phyloP scores from a whole-genome alignment of 768 basidiomycete species.

The Kwoniella sp. region DNA sequence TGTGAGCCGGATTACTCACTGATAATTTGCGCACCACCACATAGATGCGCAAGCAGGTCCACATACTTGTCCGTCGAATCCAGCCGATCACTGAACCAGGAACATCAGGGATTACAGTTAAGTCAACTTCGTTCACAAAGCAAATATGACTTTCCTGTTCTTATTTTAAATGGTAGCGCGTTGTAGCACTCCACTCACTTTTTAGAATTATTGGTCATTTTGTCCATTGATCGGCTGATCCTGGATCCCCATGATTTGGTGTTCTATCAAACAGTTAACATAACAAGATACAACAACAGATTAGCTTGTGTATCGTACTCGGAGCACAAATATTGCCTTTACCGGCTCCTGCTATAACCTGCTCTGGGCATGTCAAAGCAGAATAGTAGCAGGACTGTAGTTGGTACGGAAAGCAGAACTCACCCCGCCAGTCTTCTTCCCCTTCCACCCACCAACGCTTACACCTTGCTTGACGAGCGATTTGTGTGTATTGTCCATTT shows the following conservation, averaged over 20 bases:
- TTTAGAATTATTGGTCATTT: slow-evolving; percentile 36
- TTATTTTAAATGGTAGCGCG: too few relatives aligned
- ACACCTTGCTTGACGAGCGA: slow-evolving; percentile 36
- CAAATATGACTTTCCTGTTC: too few relatives aligned
- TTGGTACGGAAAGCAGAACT: too few relatives aligned
- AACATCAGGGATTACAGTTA: neutral
- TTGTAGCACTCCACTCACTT: too few relatives aligned
- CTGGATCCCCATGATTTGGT: slow-evolving; percentile 30
- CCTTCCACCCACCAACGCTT: slow-evolving; percentile 37
- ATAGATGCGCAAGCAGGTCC: slow-evolving; percentile 39
- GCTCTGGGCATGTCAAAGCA: too few relatives aligned
- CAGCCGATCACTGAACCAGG: slow-evolving; percentile 15
- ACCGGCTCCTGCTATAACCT: too few relatives aligned
- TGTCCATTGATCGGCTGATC: slow-evolving; percentile 37
- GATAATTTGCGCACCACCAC: slow-evolving; percentile 36
- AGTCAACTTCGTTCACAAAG: neutral
- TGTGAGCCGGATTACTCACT: slow-evolving; percentile 22
- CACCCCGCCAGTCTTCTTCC: slow-evolving; percentile 40
- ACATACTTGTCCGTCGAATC: slow-evolving; percentile 46
- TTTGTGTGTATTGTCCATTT: slow-evolving; percentile 42
- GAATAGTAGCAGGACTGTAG: too few relatives aligned
- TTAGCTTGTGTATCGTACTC: too few relatives aligned
- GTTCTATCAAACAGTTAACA: slow-evolving; percentile 6
- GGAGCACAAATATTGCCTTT: too few relatives aligned
- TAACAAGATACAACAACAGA: slow-evolving; percentile 1